Conservation (phyloP, 805 yeast species). For the Wickerhamia fluorescens region DNA sequence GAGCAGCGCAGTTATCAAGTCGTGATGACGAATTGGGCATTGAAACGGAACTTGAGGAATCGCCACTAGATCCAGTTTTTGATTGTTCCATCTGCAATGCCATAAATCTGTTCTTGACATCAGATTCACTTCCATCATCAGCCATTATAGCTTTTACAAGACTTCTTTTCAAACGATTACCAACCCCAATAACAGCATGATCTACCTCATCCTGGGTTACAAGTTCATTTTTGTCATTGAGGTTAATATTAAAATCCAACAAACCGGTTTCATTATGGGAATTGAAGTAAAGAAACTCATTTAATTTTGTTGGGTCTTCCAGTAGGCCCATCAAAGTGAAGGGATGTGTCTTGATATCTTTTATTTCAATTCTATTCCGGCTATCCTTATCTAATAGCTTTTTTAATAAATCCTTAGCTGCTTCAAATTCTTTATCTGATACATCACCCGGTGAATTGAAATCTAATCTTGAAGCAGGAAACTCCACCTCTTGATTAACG, state of each 20-base stretch:
- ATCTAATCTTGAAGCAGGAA: conserved; percentile 40
- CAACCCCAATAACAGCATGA: conserved; percentile 78
- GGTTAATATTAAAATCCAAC: conserved; percentile 11
- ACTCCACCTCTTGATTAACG: conserved; percentile 49
- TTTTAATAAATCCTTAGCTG: conserved; percentile 51
- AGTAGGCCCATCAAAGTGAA: conserved; percentile 44
- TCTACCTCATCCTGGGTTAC: conserved; percentile 64
- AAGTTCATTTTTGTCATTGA: conserved; percentile 32
- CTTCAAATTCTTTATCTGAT: conserved; percentile 34
- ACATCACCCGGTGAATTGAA: conserved; percentile 36
- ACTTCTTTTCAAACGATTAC: conserved; percentile 51
- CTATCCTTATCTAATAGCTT: conserved; percentile 69
- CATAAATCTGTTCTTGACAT: conserved; percentile 13
- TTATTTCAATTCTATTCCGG: conserved; percentile 54
- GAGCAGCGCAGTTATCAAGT: conserved; percentile 7
- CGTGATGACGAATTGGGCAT: conserved; percentile 10
- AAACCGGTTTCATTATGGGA: conserved; percentile 8
- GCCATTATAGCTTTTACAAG: conserved; percentile 36
- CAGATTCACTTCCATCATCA: conserved; percentile 18
- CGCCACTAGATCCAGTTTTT: conserved; percentile 25
- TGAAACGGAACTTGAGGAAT: conserved; percentile 13
- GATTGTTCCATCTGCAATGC: conserved; percentile 18
- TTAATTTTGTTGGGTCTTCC: conserved; percentile 24
- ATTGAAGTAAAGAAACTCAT: conserved; percentile 32
- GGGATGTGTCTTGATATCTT: conserved; percentile 70